A percentile compares a stretch with the other conserved stretches of the same genome.
Evolutionary conservation across 352 stramenopile genomes (phyloP).

Genomic region (Pythium aristosporum): DNA sequence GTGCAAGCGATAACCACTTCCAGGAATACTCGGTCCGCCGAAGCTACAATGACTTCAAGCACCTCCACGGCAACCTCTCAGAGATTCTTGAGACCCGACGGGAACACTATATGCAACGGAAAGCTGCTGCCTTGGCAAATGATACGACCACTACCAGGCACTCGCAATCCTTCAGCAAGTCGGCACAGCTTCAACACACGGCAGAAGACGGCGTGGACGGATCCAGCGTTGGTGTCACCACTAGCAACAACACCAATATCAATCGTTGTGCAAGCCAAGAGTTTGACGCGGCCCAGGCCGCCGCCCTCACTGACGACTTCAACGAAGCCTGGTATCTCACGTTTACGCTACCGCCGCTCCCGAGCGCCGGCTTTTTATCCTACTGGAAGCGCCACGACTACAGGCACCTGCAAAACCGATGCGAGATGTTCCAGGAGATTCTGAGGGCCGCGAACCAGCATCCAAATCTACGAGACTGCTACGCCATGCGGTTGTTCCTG

Average conservation of each 20-base stretch:
- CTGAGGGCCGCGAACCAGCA: constrained; percentile 44
- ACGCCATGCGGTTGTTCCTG: constrained; percentile 46
- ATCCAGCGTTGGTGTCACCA: too few relatives aligned
- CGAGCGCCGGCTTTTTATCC: constrained; percentile 67
- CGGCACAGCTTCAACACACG: too few relatives aligned
- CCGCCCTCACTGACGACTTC: constrained; percentile 8
- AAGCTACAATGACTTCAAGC: constrained; percentile 84
- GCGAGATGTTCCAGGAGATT: constrained; percentile 72
- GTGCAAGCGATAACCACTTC: constrained; percentile 63
- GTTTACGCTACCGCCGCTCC: constrained; percentile 66
- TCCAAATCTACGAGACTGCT: constrained; percentile 35
- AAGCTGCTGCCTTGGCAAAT: not conserved
- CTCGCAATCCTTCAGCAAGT: constrained; percentile 12
- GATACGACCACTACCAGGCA: not conserved
- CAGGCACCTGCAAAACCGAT: constrained; percentile 64
- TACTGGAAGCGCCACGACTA: constrained; percentile 83
- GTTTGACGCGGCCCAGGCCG: constrained; percentile 3
- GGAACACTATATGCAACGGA: constrained; percentile 43
- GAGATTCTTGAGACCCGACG: constrained; percentile 64
- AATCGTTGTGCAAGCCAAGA: constrained; percentile 17
- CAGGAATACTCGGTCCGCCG: constrained; percentile 85
- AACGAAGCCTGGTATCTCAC: constrained; percentile 51
- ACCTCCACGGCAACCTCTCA: constrained; percentile 66
- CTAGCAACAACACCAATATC: constrained; percentile 6
- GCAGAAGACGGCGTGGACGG: too few relatives aligned